phyloP scores from a whole-genome alignment of 2,329 filamentous ascomycete species.

The Aspergillus awamori region DNA sequence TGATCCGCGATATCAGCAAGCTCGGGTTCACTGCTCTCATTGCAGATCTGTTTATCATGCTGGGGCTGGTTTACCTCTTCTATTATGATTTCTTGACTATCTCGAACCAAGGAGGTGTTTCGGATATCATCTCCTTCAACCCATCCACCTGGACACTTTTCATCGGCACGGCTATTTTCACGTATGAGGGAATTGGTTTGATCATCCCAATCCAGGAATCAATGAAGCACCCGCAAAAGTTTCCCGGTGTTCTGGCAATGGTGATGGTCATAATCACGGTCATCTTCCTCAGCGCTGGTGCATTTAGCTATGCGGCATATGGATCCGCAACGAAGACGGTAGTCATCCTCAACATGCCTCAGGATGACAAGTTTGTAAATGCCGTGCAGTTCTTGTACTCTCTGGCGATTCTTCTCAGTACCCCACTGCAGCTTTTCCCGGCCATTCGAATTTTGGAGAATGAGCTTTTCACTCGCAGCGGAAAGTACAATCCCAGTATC shows the following conservation, averaged over 20 bases:
- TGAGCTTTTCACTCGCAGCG: slow-evolving; percentile 87
- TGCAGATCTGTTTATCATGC: slow-evolving; percentile 90
- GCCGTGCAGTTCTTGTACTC: slow-evolving; percentile 96
- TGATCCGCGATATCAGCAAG: slow-evolving; percentile 96
- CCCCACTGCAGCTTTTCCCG: slow-evolving; percentile 94
- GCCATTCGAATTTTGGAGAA: slow-evolving; percentile 97
- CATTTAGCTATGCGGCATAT: slow-evolving; percentile 92
- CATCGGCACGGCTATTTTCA: slow-evolving; percentile 98
- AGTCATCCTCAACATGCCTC: slow-evolving; percentile 91
- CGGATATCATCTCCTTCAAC: slow-evolving; percentile 92
- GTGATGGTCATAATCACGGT: slow-evolving; percentile 96
- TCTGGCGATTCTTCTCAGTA: slow-evolving; percentile 93
- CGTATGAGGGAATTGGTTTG: slow-evolving; percentile 94
- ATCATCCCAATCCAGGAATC: slow-evolving; percentile 98
- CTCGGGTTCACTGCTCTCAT: slow-evolving; percentile 92
- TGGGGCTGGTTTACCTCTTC: slow-evolving; percentile 90
- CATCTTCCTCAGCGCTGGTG: slow-evolving; percentile 87
- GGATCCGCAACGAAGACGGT: slow-evolving; percentile 95
- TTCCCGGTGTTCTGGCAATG: slow-evolving; percentile 80
- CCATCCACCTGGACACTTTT: slow-evolving; percentile 91
- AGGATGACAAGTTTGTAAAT: slow-evolving; percentile 94
- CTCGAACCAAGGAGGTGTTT: slow-evolving; percentile 68
- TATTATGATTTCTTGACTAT: slow-evolving; percentile 93
- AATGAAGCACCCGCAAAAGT: slow-evolving; percentile 89
- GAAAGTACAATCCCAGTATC: slow-evolving; percentile 97